These are phyloP conservation scores for Lactifluus pinguis DNA, from an alignment of 768 basidiomycete genomes.

Conservation along the genomic window DNA sequence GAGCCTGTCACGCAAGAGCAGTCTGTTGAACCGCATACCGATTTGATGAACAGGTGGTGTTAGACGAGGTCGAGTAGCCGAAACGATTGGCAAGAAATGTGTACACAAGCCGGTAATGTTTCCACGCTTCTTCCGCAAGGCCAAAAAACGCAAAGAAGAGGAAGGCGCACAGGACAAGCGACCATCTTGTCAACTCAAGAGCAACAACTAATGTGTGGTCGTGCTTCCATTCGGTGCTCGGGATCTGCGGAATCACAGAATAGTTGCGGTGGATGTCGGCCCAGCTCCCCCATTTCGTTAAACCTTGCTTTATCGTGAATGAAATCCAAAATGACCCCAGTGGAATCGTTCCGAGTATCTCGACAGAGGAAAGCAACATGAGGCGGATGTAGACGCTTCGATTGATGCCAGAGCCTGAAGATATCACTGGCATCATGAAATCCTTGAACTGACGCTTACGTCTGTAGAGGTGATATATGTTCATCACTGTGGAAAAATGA, in stretches of 20 bases:
- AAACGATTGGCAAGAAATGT: slow-evolving; percentile 24
- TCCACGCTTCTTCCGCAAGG: slow-evolving; percentile 41
- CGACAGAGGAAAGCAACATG: slow-evolving; percentile 27
- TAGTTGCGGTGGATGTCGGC: slow-evolving; percentile 41
- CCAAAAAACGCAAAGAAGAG: slow-evolving; percentile 47
- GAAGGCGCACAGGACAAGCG: slow-evolving; percentile 29
- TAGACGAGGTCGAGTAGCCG: slow-evolving; percentile 10
- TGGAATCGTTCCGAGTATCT: slow-evolving; percentile 28
- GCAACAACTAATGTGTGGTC: slow-evolving; percentile 1
- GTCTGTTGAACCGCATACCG: background rate
- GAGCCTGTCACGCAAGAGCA: background rate
- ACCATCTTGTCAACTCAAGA: slow-evolving; percentile 36
- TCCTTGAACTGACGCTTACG: slow-evolving; percentile 24
- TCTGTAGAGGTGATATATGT: slow-evolving; percentile 22
- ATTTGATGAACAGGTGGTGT: background rate
- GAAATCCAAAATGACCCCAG: no score
- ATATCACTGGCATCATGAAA: slow-evolving; percentile 18
- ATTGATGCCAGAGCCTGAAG: slow-evolving; percentile 30
- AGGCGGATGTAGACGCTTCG: slow-evolving; percentile 37
- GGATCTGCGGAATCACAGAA: slow-evolving; percentile 30
- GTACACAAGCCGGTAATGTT: slow-evolving; percentile 28
- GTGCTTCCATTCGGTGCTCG: slow-evolving; percentile 32
- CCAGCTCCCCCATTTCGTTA: slow-evolving; percentile 39
- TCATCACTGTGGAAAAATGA: slow-evolving; percentile 19
- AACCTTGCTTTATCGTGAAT: background rate